phyloP scores from a whole-genome alignment of 2,329 filamentous ascomycete genomes.

The Rachicladosporium sp. region DNA sequence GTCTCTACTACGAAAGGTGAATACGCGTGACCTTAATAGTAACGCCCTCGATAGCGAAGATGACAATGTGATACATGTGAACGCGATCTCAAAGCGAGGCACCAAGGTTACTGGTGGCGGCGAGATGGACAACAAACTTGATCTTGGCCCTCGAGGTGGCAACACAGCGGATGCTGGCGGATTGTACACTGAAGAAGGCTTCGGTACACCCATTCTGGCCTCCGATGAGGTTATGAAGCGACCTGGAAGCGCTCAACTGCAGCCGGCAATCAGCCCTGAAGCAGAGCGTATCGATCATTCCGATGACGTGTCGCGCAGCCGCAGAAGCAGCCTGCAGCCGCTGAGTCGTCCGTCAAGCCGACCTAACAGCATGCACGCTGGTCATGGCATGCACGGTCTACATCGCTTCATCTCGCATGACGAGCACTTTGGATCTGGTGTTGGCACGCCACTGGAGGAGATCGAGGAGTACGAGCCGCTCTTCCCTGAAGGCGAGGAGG shows the following conservation, averaged over 20 bases:
- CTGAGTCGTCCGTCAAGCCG: conserved; percentile 53
- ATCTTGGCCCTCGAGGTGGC: conserved; percentile 35
- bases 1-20: conserved; percentile 33
- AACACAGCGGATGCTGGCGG: conserved; percentile 35
- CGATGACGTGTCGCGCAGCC: conserved; percentile 31
- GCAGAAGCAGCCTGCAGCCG: conserved; percentile 41
- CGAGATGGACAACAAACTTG: conserved; percentile 40
- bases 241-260: conserved; percentile 52
- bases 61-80: conserved; percentile 62
- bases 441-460: conserved; percentile 63
- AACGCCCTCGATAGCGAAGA: conserved; percentile 38
- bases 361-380: conserved; percentile 42
- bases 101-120: conserved; percentile 36
- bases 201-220: conserved; percentile 72
- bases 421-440: conserved; percentile 34
- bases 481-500: conserved; percentile 56
- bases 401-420: conserved; percentile 43
- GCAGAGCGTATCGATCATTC: conserved; percentile 49
- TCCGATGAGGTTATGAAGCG: conserved; percentile 75
- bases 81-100: conserved; percentile 43
- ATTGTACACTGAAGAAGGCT: conserved; percentile 46
- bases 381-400: conserved; percentile 33
- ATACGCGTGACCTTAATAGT: conserved; percentile 19
- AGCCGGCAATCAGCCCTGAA: conserved; percentile 70
- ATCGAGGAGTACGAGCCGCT: conserved; percentile 91